Conservation (phyloP, 2,329 filamentous ascomycete genomes). For the Xylaria digitata region DNA sequence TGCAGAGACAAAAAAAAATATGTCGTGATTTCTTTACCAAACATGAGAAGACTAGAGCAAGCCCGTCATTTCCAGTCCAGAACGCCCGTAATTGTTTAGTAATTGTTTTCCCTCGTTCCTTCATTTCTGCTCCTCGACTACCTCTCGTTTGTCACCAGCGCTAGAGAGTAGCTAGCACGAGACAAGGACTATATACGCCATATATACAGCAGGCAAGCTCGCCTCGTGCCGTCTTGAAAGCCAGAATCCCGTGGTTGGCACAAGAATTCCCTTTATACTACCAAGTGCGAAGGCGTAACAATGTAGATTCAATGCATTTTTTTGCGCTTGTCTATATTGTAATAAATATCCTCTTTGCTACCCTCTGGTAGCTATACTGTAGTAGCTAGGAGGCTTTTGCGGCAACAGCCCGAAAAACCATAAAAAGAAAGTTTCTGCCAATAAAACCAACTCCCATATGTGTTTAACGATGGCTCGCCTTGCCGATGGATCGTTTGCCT, state of each 20-base stretch:
- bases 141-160: neutral
- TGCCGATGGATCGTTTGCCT: slow-evolving; percentile 94
- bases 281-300: neutral
- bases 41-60: slow-evolving; percentile 8
- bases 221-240: neutral
- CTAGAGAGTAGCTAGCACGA: neutral
- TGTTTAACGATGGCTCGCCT: slow-evolving; percentile 76
- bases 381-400: neutral
- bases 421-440: neutral
- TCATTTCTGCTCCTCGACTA: neutral
- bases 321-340: too few species aligned
- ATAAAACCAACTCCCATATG: neutral
- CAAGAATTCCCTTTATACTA: neutral
- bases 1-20: neutral
- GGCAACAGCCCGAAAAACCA: neutral
- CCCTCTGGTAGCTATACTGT: neutral
- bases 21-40: slow-evolving; percentile 20
- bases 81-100: slow-evolving; percentile 27
- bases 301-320: neutral
- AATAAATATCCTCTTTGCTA: neutral
- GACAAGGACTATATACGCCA: slow-evolving; percentile 7
- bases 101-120: neutral
- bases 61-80: slow-evolving; percentile 10
- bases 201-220: slow-evolving; percentile 17
- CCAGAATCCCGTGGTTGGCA: neutral